These are phyloP conservation scores for Pyrenochaeta sp. DNA, from an alignment of 2,329 filamentous ascomycete species.

Conservation along the genomic window DNA sequence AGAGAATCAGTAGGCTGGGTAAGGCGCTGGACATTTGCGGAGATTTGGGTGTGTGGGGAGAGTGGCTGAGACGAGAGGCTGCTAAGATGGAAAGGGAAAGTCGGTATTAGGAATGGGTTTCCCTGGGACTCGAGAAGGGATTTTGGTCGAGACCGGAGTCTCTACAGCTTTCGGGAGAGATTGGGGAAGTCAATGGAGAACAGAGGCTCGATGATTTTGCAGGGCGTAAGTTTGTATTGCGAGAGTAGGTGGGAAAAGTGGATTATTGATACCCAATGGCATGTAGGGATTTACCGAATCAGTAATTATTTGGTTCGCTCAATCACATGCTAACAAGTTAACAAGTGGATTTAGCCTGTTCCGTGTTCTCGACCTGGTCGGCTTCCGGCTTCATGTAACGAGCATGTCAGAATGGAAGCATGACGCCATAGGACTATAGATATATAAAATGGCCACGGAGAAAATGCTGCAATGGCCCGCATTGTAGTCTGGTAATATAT, in stretches of 20 bases:
- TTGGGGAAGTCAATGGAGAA: background rate
- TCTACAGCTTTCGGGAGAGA: background rate
- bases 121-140: background rate
- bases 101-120: background rate
- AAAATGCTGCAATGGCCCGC: too few species aligned
- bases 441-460: too few species aligned
- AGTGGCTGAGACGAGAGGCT: conserved; percentile 54
- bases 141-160: background rate
- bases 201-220: too few species aligned
- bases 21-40: conserved; percentile 57
- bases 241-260: background rate
- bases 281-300: background rate
- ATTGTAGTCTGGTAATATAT: too few species aligned
- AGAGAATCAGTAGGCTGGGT: conserved; percentile 47
- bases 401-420: too few species aligned
- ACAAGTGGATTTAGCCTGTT: too few species aligned
- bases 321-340: too few species aligned
- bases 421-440: too few species aligned
- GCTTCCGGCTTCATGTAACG: too few species aligned
- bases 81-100: background rate
- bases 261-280: background rate
- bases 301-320: too few species aligned
- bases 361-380: too few species aligned
- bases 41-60: conserved; percentile 61
- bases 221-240: too few species aligned